Conservation (phyloP, 495 filamentous ascomycete species). For the Astrothelium subdiscretum region DNA sequence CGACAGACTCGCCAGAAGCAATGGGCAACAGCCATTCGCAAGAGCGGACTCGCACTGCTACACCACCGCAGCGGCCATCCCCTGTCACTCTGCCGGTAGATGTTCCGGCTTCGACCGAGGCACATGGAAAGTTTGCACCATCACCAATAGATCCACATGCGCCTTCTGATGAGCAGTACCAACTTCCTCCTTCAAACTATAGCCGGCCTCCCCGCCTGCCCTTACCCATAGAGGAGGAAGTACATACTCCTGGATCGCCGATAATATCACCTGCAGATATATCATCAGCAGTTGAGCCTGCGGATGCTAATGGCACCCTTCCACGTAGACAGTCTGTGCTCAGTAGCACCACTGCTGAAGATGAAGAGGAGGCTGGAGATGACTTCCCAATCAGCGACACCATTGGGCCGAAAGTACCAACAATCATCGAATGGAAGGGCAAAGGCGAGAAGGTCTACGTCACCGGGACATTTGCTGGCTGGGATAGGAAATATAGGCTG, state of each 20-base stretch:
- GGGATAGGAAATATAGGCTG: conserved; percentile 83
- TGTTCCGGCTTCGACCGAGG: conserved; percentile 8
- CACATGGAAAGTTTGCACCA: conserved; percentile 5
- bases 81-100: conserved; percentile 12
- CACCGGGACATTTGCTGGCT: conserved; percentile 90
- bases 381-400: conserved; percentile 38
- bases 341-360: conserved; percentile 61
- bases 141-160: conserved; percentile 17
- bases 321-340: conserved; percentile 43
- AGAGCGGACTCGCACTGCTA: conserved; percentile 5
- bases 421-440: conserved; percentile 67
- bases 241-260: conserved; percentile 74
- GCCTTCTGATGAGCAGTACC: conserved; percentile 14
- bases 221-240: conserved; percentile 81
- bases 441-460: conserved; percentile 82
- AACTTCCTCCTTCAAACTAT: conserved; percentile 35
- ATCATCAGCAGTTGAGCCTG: conserved; percentile 36
- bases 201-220: conserved; percentile 76
- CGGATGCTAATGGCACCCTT: conserved; percentile 38
- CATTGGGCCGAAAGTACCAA: conserved; percentile 58
- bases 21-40: conserved; percentile 18
- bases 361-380: conserved; percentile 70
- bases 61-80: conserved; percentile 8
- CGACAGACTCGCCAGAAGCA: background rate
- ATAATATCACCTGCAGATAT: conserved; percentile 56